Evolutionary conservation across 371 early-diverging fungal genomes (phyloP).

Genomic region (Mortierella sp.): DNA sequence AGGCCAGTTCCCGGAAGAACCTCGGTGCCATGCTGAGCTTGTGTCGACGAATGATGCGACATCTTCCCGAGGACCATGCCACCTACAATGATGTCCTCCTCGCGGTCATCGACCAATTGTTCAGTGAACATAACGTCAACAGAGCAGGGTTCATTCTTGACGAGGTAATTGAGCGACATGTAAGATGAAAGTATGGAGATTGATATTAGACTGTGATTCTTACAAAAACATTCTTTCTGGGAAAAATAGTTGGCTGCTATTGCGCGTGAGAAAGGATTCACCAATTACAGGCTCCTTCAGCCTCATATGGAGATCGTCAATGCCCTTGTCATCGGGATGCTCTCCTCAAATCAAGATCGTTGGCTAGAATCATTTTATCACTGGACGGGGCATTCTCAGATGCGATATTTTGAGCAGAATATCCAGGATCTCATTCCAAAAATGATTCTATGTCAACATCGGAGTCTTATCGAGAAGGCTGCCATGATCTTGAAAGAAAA

Average conservation of each 20-base stretch:
- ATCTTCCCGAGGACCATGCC: slow-evolving; percentile 40
- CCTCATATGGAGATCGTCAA: slow-evolving; percentile 31
- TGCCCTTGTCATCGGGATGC: slow-evolving; percentile 17
- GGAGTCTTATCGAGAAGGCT: slow-evolving; percentile 22
- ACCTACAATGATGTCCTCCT: slow-evolving; percentile 16
- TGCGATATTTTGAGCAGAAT: slow-evolving; percentile 17
- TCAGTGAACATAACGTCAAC: not conserved
- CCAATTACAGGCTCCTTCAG: slow-evolving; percentile 16
- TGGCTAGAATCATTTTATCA: slow-evolving; percentile 23
- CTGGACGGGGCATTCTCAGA: slow-evolving; percentile 23
- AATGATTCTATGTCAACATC: slow-evolving; percentile 16
- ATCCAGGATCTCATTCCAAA: slow-evolving; percentile 21
- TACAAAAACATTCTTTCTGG: not conserved
- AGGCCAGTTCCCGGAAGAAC: slow-evolving; percentile 2
- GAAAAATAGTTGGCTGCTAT: slow-evolving; percentile 1
- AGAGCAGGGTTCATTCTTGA: slow-evolving; percentile 16
- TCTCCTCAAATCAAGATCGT: slow-evolving; percentile 19
- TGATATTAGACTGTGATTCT: not conserved
- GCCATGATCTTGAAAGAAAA: slow-evolving; percentile 14
- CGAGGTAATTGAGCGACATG: slow-evolving; percentile 12
- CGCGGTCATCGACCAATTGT: slow-evolving; percentile 30
- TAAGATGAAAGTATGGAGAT: not conserved
- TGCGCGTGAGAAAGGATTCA: slow-evolving; percentile 22
- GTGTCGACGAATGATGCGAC: slow-evolving; percentile 27
- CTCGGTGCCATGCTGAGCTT: slow-evolving; percentile 2